Evolutionary conservation across 208 protist genomes (phyloP), one percentile per base, ranked within the genome.

Genomic region (Acanthamoeba royreba): DNA sequence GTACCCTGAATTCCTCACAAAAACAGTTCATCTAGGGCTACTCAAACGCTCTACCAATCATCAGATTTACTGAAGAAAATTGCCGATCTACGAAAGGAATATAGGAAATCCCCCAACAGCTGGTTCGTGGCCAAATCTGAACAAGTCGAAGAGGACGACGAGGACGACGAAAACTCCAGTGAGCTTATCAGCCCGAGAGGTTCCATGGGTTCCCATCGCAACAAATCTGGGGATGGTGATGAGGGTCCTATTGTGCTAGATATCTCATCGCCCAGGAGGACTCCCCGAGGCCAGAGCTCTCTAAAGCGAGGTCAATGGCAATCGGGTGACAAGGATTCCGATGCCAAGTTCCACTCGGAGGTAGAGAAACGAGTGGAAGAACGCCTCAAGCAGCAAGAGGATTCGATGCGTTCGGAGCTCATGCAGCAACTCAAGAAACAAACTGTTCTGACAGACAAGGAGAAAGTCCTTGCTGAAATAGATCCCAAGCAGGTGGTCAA

Each of bases 401-500:
- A 90, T 28, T 35, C 74, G 43, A 90, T 90, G 83, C 46, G 83
- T 22, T 69, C 4, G 22, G 53, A 90, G 38, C 52, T 69, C 31
- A 58, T 90, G 49, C 45, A 90, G 28, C 83, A 90, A 35, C 66
- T 90, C 52, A 61, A 90, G 83, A 31, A 25, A 5, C 35, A 25
- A 19, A 85, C 43, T 45, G 74, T 85, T 22, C 46, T 85, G 42
- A 85, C 43, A 25, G 74, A 85, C 43, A 85, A 85, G 40, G 52
- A 90, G 83, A 90, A 90, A 52, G 53, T 58, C 17, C 46, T 90
- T 19, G 83, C 83, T 33, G 83, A 90, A 52, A 69, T 90, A 22
- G 83, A 90, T n/a, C 83, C 83, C 83, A 90, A 90, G 53, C 52
- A 90, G 25, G 83, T 90, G 19, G 53, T 69, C 15, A 90, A 69